Base-by-base conservation (phyloP, 2,329 filamentous ascomycete genomes). In the Aphanocladium album region DNA sequence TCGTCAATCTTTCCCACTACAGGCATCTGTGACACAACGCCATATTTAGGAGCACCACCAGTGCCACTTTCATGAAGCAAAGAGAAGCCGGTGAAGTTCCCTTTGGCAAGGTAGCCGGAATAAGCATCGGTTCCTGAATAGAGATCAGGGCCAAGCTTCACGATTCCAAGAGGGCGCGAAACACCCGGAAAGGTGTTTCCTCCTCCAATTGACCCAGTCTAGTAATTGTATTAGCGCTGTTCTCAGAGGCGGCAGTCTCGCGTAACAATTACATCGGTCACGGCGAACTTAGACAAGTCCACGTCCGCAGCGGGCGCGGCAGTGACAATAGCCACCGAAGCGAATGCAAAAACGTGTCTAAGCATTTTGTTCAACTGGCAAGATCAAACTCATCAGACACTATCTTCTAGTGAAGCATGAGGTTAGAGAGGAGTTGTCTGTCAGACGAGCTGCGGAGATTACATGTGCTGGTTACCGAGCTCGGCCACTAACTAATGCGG, bases 21-120 rank as follows among this genome's bases (percentile, higher is more conserved):
- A 0, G 83, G 85, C 71, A 87, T 77, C 70, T 87, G 84, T 1
- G 82, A 76, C 35, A 87, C 81, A 1, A 88, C 84, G 5, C 87
- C 87, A 62, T 89, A 90, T 69, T 89, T 89, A 1, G 87, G 85
- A 1, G 84, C 85, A 1, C 87, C 87, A 8, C 87, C 87, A 0
- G 86, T 90, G 3, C 86, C 86, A 62, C 81, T 83, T 68, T 88
- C 85, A 64, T 88, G 86, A 67, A 88, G 82, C 80, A 88, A 77
- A 61, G 80, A 83, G 70, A 87, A 86, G 19, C 83, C 84, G 2
- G 79, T 82, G 64, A 87, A 81, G 35, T 80, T 77, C 3, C 83
- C 83, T 30, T 71, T 71, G 0, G 76, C 67, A 51, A 77, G 74
- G 62, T 82, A 84, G 17, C 82, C 82, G 2, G 80, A 83, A 65